A percentile compares a stretch with the other conserved stretches of the same genome.
phyloP scores from a whole-genome alignment of 2,329 filamentous ascomycete species.

The Escovopsis sp. region DNA sequence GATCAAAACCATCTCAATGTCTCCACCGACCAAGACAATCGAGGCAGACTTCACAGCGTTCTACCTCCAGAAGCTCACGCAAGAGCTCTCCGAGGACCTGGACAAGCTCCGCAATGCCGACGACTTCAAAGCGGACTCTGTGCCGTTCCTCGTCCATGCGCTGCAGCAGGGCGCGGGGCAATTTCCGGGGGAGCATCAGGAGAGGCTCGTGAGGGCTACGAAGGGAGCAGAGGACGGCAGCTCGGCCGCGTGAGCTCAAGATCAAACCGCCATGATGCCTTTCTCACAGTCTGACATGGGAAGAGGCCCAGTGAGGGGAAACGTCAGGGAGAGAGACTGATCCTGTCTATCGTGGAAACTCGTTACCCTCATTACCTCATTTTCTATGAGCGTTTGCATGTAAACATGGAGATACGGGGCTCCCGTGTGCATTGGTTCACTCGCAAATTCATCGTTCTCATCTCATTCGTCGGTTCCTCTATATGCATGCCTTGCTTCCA shows the following conservation, averaged over 20 bases:
- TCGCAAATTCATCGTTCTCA: no score
- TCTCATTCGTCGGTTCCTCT: no score
- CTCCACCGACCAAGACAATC: background rate
- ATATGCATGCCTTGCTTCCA: no score
- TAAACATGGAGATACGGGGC: no score
- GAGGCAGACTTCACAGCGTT: slow-evolving; percentile 40
- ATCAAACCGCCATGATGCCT: background rate
- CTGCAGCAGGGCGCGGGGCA: slow-evolving; percentile 51
- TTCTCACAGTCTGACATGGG: no score
- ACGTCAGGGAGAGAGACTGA: no score
- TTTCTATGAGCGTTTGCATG: no score
- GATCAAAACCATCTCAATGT: slow-evolving; percentile 1
- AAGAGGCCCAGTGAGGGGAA: no score
- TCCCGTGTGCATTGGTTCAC: no score
- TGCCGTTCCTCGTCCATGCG: slow-evolving; percentile 50
- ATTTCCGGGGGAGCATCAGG: slow-evolving; percentile 32
- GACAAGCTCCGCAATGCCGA: slow-evolving; percentile 52
- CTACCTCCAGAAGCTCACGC: slow-evolving; percentile 54
- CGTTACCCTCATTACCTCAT: no score
- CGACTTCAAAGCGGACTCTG: slow-evolving; percentile 52
- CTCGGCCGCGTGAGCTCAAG: background rate
- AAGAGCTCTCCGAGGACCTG: slow-evolving; percentile 59
- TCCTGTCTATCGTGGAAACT: no score
- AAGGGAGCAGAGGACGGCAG: background rate
- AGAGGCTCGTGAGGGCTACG: slow-evolving; percentile 9